Evolutionary conservation across 1,284 basidiomycete genomes (phyloP).

Genomic region (Farysia itapuensis): DNA sequence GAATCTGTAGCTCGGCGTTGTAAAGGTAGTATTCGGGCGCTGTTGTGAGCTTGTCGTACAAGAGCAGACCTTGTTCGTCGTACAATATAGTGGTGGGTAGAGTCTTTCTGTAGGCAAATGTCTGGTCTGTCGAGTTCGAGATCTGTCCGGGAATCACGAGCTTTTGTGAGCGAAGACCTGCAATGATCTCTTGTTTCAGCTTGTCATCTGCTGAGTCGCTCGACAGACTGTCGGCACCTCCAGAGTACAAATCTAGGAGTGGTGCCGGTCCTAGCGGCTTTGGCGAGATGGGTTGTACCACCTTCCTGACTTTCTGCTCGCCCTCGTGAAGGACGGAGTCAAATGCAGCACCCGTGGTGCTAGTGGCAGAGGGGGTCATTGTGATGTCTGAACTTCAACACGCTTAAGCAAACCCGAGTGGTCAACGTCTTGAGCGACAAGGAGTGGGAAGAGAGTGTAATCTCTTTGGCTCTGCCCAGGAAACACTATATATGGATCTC

Average conservation of each 20-base stretch:
- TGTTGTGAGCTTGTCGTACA: slow-evolving; percentile 68
- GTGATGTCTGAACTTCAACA: too few relatives aligned
- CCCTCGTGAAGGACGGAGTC: background rate
- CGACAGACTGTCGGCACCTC: slow-evolving; percentile 30
- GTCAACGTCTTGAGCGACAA: too few relatives aligned
- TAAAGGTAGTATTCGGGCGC: slow-evolving; percentile 84
- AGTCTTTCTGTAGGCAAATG: slow-evolving; percentile 56
- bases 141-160: slow-evolving; percentile 41
- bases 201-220: slow-evolving; percentile 27
- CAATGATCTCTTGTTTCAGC: slow-evolving; percentile 35
- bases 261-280: slow-evolving; percentile 11
- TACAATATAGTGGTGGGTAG: slow-evolving; percentile 86
- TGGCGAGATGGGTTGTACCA: too few relatives aligned
- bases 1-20: slow-evolving; percentile 64
- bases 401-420: too few relatives aligned
- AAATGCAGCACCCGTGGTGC: background rate
- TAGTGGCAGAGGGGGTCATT: background rate
- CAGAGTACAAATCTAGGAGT: slow-evolving; percentile 46
- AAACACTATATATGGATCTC: too few relatives aligned
- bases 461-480: too few relatives aligned
- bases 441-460: too few relatives aligned
- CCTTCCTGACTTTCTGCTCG: too few relatives aligned
- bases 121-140: slow-evolving; percentile 23
- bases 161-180: slow-evolving; percentile 30
- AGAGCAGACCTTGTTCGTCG: slow-evolving; percentile 76